phyloP scores from a whole-genome alignment of 2,329 filamentous ascomycete species.

The Hirsutella rhossiliensis region DNA sequence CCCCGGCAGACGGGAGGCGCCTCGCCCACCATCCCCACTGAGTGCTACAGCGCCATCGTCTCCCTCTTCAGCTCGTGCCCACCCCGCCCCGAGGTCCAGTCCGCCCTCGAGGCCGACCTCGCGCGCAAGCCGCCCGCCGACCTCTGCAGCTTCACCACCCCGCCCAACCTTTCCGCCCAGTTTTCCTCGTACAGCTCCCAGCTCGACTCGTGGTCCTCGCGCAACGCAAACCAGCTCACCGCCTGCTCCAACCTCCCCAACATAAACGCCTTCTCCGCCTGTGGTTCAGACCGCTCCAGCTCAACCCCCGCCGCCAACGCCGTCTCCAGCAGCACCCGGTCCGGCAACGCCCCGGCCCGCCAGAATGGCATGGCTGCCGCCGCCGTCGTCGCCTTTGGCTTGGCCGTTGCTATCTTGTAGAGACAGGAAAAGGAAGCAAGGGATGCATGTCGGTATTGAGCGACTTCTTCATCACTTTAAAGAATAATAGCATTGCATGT shows the following conservation, averaged over 20 bases:
- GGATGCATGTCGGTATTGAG: too few relatives aligned
- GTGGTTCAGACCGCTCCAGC: slow-evolving; percentile 6
- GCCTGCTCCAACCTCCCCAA: slow-evolving; percentile 12
- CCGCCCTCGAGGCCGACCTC: slow-evolving; percentile 12
- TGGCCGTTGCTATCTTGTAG: slow-evolving; percentile 10
- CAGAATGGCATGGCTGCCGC: slow-evolving; percentile 18
- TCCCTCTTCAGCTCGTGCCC: slow-evolving; percentile 14
- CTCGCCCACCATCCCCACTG: background rate
- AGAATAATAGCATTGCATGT: too few relatives aligned
- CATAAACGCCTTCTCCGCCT: background rate
- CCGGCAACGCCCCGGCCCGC: slow-evolving; percentile 10
- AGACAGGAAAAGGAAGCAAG: too few relatives aligned
- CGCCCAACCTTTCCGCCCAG: slow-evolving; percentile 16
- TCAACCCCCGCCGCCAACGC: slow-evolving; percentile 4
- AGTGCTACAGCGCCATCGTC: slow-evolving; percentile 13
- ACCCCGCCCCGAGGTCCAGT: slow-evolving; percentile 17
- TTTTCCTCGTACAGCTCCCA: slow-evolving; percentile 19
- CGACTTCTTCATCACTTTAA: too few relatives aligned
- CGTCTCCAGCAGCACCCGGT: slow-evolving; percentile 2
- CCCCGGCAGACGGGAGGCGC: slow-evolving; percentile 12
- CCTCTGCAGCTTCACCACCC: slow-evolving; percentile 18
- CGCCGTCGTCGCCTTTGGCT: slow-evolving; percentile 16
- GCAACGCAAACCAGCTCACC: slow-evolving; percentile 14
- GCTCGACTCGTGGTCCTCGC: slow-evolving; percentile 17
- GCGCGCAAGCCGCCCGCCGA: slow-evolving; percentile 13